Evolutionary conservation across 331 rosid genomes (phyloP).

Genomic region (Malus hybrid): DNA sequence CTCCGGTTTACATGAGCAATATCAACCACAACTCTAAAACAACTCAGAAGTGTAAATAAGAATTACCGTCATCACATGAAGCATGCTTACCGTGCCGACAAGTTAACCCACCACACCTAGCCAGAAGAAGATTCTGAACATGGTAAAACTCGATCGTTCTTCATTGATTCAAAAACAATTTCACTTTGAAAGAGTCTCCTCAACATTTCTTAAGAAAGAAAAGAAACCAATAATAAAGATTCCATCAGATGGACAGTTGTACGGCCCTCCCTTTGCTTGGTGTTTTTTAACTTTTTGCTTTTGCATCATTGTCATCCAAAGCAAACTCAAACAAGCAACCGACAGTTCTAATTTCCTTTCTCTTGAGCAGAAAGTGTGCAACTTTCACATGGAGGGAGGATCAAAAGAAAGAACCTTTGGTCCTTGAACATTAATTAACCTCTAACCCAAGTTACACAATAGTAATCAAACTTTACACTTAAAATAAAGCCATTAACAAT

Average conservation of each 20-base stretch:
- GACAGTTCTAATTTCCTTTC: slow-evolving; percentile 1
- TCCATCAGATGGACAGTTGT: background rate
- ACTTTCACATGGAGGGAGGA: background rate
- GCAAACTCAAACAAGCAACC: slow-evolving; percentile 29
- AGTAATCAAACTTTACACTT: background rate
- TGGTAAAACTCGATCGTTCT: no score
- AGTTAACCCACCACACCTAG: no score
- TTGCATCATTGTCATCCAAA: slow-evolving; percentile 17
- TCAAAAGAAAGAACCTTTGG: slow-evolving; percentile 6
- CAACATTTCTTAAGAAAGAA: no score
- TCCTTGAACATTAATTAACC: background rate
- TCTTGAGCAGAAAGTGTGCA: background rate
- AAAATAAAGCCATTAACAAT: background rate
- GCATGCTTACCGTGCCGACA: no score
- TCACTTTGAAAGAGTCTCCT: no score
- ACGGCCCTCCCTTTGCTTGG: background rate
- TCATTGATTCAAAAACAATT: no score
- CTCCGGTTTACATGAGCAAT: no score
- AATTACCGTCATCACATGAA: no score
- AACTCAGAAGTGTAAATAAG: no score
- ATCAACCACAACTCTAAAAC: no score
- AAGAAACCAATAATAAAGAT: background rate
- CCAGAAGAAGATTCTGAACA: no score
- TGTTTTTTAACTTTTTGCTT: background rate
- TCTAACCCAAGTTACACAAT: slow-evolving; percentile 18